Conservation (phyloP, 1,139 yeast genomes). For the Saccharomyces hybrid region DNA sequence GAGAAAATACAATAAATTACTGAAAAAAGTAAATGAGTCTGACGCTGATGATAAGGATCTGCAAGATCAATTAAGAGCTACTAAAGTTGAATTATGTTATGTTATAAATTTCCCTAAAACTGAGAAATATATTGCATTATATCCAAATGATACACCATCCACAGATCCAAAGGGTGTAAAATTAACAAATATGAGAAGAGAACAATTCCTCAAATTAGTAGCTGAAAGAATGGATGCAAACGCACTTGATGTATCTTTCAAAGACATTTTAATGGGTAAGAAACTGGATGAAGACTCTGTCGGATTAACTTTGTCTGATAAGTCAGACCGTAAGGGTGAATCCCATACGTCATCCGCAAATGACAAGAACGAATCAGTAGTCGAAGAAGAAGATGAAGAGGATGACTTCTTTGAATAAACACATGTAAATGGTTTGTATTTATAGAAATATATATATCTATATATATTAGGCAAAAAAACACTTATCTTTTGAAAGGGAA, state of each 20-base stretch:
- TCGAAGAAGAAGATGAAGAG: conserved; percentile 24
- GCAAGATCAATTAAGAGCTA: conserved; percentile 47
- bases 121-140: conserved; percentile 75
- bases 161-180: conserved; percentile 20
- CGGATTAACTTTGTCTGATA: conserved; percentile 16
- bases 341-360: conserved; percentile 9
- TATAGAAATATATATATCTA: conserved; percentile 3
- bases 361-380: conserved; percentile 6
- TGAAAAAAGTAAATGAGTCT: conserved; percentile 34
- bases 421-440: not conserved
- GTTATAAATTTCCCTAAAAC: conserved; percentile 70
- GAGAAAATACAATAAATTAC: conserved; percentile 61
- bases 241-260: conserved; percentile 49
- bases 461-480: not conserved
- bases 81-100: conserved; percentile 70
- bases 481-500: not conserved
- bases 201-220: conserved; percentile 45
- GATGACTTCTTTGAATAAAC: conserved; percentile 45
- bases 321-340: no score
- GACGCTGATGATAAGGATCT: conserved; percentile 31
- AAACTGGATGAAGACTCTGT: conserved; percentile 22
- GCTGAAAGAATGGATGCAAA: conserved; percentile 45
- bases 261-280: conserved; percentile 50
- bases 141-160: conserved; percentile 37
- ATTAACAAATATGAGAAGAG: conserved; percentile 44